Percentiles rank a stretch among this genome's conserved stretches.
phyloP scores from a whole-genome alignment of 1,284 basidiomycete genomes.

The Melanopsichium pennsylvanicum region DNA sequence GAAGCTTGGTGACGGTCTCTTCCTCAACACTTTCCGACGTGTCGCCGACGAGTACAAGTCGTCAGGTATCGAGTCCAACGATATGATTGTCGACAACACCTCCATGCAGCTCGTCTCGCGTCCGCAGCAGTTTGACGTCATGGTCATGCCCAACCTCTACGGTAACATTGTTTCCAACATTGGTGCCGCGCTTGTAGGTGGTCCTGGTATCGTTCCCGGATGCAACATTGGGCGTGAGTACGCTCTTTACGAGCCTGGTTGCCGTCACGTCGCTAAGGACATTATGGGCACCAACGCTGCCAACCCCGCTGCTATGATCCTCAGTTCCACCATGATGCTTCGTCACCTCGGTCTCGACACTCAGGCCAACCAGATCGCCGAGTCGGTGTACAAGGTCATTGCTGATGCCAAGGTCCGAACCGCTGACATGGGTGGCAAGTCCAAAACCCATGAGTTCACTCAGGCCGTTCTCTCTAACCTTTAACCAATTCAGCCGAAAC shows the following conservation, averaged over 20 bases:
- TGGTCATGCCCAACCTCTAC: conserved; percentile 97
- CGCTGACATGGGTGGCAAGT: conserved; percentile 86
- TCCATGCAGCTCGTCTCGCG: conserved; percentile 98
- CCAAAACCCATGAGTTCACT: conserved; percentile 65
- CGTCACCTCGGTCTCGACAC: conserved; percentile 95
- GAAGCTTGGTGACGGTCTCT: conserved; percentile 99
- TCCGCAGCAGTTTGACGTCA: conserved; percentile 95
- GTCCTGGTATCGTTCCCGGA: conserved; percentile 95
- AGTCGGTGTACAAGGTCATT: conserved; percentile 92
- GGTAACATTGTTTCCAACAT: conserved; percentile 99
- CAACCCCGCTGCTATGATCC: conserved; percentile 97
- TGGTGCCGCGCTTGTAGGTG: conserved; percentile 95
- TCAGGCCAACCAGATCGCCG: conserved; percentile 93
- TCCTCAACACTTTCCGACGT: conserved; percentile 96
- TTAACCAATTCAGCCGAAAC: conserved; percentile 29
- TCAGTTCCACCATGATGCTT: conserved; percentile 98
- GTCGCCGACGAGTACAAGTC: conserved; percentile 93
- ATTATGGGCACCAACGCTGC: conserved; percentile 97
- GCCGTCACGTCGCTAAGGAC: conserved; percentile 96
- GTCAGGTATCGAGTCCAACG: conserved; percentile 88
- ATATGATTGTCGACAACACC: conserved; percentile 99
- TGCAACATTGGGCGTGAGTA: conserved; percentile 98
- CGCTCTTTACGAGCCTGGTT: conserved; percentile 97
- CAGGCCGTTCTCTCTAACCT: conserved; percentile 62
- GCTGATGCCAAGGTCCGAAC: conserved; percentile 88